Evolutionary conservation across 257 asterid species (phyloP), one percentile per base, ranked within the genome.

Genomic region (Thymus mandschuricus): DNA sequence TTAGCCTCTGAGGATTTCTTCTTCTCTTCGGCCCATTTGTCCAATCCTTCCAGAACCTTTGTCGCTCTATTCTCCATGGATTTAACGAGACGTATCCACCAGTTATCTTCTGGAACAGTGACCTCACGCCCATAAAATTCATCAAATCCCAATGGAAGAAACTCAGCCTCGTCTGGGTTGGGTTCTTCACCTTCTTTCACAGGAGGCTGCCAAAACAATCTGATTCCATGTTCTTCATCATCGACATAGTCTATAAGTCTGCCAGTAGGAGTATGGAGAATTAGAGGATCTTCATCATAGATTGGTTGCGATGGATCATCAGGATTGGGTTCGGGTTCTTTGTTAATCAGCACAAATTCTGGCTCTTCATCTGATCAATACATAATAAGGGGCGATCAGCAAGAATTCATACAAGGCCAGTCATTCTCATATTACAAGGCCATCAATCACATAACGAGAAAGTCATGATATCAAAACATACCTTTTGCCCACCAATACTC

Each of bases 261-360:
- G 69, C 99, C 98, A 11, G 95, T 91, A 50, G 97, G 99, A 27
- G 97, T 87, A 66, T 94, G 99, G 66, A 95, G 70, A 76, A 95
- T 92, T 67, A 85, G 79, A 13, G 99, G 99, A 67, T 95, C 99
- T 75, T 89, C 97, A 5, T 77, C 81, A 71, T 87, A 78, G 59
- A 87, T 67, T 30, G 85, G 88, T 65, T 84, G 77, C n/a, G 96
- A 84, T 50, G 99, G 97, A 73, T 95, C 84, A 68, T 92, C 80
- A 4, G 99, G 99, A 83, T 95, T 97, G 52, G 98, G 94, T 79
- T 85, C 88, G 13, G 98, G 98, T 59, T 92, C 98, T 76, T 88
- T 84, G 73, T 89, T 89, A 61, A 91, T 66, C 66, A 95, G 82
- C 48, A 88, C 66, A 66, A 95, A 95, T 73, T 95, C 99, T 63